Base-by-base conservation (phyloP, 1,284 basidiomycete genomes). In the Cutaneotrichosporon arboriforme region DNA sequence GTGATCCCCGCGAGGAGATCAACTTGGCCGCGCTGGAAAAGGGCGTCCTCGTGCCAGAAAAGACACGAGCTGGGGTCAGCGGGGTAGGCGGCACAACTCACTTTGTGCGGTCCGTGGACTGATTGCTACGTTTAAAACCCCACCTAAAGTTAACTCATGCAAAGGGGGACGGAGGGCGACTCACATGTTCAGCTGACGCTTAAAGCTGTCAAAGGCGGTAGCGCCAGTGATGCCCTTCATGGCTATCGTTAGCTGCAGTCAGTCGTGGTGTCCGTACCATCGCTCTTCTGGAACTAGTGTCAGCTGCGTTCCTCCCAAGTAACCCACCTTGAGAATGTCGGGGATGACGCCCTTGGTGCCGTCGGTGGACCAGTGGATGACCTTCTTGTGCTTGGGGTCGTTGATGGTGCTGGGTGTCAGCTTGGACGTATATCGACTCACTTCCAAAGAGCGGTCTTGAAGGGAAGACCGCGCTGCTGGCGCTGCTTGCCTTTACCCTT, bases 141-240 rank as follows among this genome's bases (percentile, higher is more conserved):
- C 57, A 59, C 57, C 57, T 59, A 21, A 1, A 2, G 43, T 54
- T 22, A 57, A n/a, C n/a, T n/a, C n/a, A n/a, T n/a, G 52, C 26
- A 31, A 31, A 10, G 14, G 8, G 39, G 1, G 8, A 12, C 4
- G 9, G 34, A 20, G 15, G 10, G 10, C 8, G 10, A 22, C 55
- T 20, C n/a, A 59, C 57, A 59, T 59, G 49, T 59, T 35, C 13
- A 59, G 54, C 36, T 59, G 57, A 38, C 57, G 57, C 37, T 48
- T 45, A 37, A 59, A 59, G 18, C 57, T 54, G 8, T 54, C 48
- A 15, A 55, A 42, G 18, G 51, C 46, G 20, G 45, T 49, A 8
- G 57, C 51, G 23, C 53, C 48, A 10, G 57, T 55, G 46, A 56
- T 54, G 13, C 42, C 48, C n/a, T 31, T 47, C 57, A 59, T 59